Percentiles rank a stretch among this genome's conserved stretches.
Conservation (phyloP, 108 stramenopile genomes). For the Cyclotella sp. region DNA sequence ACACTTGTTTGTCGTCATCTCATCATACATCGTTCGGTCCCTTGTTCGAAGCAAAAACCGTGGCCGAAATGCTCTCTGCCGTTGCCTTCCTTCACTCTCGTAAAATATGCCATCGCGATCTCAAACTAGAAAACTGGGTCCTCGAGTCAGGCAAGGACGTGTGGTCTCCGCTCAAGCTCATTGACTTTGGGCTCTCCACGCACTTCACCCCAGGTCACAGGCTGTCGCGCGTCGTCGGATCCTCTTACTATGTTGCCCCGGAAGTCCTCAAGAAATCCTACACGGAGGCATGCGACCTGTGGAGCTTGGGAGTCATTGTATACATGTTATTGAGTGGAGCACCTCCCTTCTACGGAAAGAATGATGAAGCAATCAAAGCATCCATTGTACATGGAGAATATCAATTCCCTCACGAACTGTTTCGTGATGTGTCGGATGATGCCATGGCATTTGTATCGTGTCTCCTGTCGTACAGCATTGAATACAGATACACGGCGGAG, state of each 20-base stretch:
- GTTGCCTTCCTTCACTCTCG: constrained; percentile 94
- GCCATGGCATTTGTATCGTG: constrained; percentile 92
- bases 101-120: constrained; percentile 90
- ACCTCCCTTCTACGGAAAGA: constrained; percentile 93
- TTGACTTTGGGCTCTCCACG: constrained; percentile 95
- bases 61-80: constrained; percentile 92
- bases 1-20: not conserved
- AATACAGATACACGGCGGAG: constrained; percentile 89
- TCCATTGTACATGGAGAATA: constrained; percentile 90
- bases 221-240: constrained; percentile 91
- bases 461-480: constrained; percentile 81
- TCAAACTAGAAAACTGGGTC: constrained; percentile 96
- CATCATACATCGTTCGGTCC: constrained; percentile 16
- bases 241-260: constrained; percentile 96
- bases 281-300: constrained; percentile 95
- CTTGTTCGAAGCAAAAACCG: constrained; percentile 76
- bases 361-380: constrained; percentile 90
- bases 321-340: constrained; percentile 94
- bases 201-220: constrained; percentile 90
- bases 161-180: constrained; percentile 91
- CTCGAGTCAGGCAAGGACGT: constrained; percentile 91
- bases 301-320: constrained; percentile 94
- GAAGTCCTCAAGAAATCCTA: constrained; percentile 98
- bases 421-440: constrained; percentile 88
- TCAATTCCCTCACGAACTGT: constrained; percentile 88